These are phyloP conservation scores for Kokia cookei DNA, from an alignment of 441 rosid species.

Conservation along the genomic window DNA sequence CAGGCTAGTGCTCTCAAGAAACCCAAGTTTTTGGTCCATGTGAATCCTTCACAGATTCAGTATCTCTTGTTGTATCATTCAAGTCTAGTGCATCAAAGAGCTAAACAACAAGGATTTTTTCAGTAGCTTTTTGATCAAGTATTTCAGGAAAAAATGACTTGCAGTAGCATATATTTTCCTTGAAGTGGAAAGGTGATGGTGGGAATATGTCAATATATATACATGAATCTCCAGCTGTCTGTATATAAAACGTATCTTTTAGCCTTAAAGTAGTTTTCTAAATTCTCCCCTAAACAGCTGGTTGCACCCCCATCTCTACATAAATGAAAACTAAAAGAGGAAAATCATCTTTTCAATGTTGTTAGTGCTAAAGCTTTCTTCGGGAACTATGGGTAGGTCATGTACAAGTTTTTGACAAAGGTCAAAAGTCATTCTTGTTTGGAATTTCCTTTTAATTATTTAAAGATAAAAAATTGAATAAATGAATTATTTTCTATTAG, in stretches of 20 bases:
- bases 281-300: conserved; percentile 2
- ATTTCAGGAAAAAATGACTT: not conserved
- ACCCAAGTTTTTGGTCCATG: not conserved
- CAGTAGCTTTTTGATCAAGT: not conserved
- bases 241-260: not conserved
- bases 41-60: not conserved
- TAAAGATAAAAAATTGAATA: not conserved
- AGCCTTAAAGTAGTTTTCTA: not conserved
- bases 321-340: not conserved
- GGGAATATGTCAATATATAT: not conserved
- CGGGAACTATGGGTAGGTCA: not conserved
- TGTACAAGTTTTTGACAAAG: not conserved
- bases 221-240: conserved; percentile 1
- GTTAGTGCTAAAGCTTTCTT: not conserved
- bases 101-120: not conserved
- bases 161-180: not conserved
- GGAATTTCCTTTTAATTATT: not conserved
- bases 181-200: conserved; percentile 1
- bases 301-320: conserved; percentile 2
- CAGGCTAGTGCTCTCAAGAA: not conserved
- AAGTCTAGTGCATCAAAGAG: not conserved
- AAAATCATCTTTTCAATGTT: not conserved
- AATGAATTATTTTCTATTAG: not conserved
- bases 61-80: not conserved
- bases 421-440: not conserved